phyloP scores from a whole-genome alignment of 768 basidiomycete species.

The Suillus brevipes region DNA sequence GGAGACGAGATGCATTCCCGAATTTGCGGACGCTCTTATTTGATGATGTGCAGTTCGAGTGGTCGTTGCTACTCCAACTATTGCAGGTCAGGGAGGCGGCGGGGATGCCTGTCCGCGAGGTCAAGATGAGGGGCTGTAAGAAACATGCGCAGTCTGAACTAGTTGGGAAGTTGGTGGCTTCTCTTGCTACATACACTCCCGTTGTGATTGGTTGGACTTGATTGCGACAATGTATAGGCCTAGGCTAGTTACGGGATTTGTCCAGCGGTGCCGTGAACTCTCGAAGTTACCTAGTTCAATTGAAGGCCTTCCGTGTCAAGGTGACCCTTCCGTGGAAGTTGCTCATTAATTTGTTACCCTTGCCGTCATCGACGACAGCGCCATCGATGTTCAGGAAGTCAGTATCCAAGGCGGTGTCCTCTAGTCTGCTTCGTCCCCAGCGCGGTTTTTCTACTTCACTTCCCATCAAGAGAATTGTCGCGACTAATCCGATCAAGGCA shows the following conservation, averaged over 20 bases:
- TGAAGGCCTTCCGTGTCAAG: slow-evolving; percentile 9
- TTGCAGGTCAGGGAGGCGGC: slow-evolving; percentile 24
- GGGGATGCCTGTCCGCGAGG: slow-evolving; percentile 19
- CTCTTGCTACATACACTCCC: slow-evolving; percentile 11
- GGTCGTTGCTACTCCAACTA: slow-evolving; percentile 29
- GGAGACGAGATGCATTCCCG: slow-evolving; percentile 28
- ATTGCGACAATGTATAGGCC: neutral
- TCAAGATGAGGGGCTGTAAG: slow-evolving; percentile 26
- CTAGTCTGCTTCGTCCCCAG: slow-evolving; percentile 46
- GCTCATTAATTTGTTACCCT: neutral
- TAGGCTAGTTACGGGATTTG: neutral
- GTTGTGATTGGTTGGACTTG: slow-evolving; percentile 7
- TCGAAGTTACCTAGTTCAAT: neutral
- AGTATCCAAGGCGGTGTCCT: slow-evolving; percentile 36
- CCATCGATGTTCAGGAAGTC: slow-evolving; percentile 65
- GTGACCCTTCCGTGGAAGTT: slow-evolving; percentile 11
- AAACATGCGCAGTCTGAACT: slow-evolving; percentile 15
- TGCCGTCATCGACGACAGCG: slow-evolving; percentile 18
- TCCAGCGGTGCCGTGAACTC: slow-evolving; percentile 4
- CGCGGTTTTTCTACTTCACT: slow-evolving; percentile 70
- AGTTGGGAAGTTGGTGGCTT: slow-evolving; percentile 23
- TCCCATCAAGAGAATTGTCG: slow-evolving; percentile 57
- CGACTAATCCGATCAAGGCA: slow-evolving; percentile 75
- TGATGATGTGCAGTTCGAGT: slow-evolving; percentile 29
- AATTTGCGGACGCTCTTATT: slow-evolving; percentile 20